Conservation (phyloP, 768 basidiomycete species). For the Crassisporium funariophilum region DNA sequence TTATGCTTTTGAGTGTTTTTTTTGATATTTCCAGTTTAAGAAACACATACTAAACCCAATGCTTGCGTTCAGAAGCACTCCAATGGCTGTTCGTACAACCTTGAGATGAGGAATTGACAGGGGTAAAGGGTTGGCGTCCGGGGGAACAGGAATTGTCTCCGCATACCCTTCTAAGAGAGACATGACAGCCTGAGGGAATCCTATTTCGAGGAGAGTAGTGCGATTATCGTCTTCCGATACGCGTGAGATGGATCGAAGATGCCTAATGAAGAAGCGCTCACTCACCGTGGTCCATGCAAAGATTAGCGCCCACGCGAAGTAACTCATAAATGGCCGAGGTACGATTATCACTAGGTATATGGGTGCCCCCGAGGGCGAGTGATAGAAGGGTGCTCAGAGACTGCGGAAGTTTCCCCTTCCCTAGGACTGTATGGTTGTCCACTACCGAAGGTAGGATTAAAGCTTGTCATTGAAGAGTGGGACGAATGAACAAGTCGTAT, state of each 20-base stretch:
- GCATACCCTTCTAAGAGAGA: slow-evolving; percentile 71
- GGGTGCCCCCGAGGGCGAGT: slow-evolving; percentile 50
- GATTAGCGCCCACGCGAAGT: slow-evolving; percentile 77
- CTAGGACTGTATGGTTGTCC: slow-evolving; percentile 72
- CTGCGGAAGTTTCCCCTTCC: slow-evolving; percentile 64
- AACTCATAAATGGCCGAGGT: slow-evolving; percentile 63
- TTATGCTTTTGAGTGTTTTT: background rate
- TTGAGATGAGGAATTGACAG: slow-evolving; percentile 66
- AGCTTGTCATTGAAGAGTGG: background rate
- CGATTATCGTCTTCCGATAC: slow-evolving; percentile 68
- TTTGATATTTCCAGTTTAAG: background rate
- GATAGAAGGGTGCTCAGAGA: slow-evolving; percentile 63
- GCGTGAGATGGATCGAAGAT: background rate
- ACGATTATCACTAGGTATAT: slow-evolving; percentile 46
- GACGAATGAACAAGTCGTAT: slow-evolving; percentile 14
- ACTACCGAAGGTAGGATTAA: slow-evolving; percentile 38
- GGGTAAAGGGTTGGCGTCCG: slow-evolving; percentile 42
- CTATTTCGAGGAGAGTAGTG: slow-evolving; percentile 66
- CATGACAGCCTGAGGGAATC: slow-evolving; percentile 67
- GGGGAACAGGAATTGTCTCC: slow-evolving; percentile 42
- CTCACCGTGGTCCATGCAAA: slow-evolving; percentile 83
- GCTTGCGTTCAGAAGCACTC: slow-evolving; percentile 76
- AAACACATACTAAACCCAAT: slow-evolving; percentile 66
- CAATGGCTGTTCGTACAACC: slow-evolving; percentile 76
- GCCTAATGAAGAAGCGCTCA: slow-evolving; percentile 1